phyloP scores from a whole-genome alignment of 495 filamentous ascomycete species.

The Hypoxylon subgilvum region DNA sequence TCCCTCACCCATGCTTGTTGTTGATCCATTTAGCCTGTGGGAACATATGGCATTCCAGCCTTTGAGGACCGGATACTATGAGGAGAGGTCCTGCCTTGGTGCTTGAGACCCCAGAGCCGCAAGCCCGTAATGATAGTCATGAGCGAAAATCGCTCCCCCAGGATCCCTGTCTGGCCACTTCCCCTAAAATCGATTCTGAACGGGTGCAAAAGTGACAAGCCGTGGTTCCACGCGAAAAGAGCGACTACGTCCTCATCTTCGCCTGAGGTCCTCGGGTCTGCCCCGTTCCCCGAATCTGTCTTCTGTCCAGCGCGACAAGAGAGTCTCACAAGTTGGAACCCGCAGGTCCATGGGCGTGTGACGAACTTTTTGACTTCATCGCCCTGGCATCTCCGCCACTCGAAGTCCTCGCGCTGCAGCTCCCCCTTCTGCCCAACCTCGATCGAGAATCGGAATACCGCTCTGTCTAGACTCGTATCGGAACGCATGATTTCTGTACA shows the following conservation, averaged over 20 bases:
- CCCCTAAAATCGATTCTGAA: slow-evolving; percentile 8
- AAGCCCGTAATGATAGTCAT: neutral
- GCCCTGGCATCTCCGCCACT: slow-evolving; percentile 10
- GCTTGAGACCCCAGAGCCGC: slow-evolving; percentile 3
- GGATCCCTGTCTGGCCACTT: neutral
- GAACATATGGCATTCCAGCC: too few species aligned
- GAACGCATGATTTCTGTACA: slow-evolving; percentile 6
- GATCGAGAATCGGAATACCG: slow-evolving; percentile 6
- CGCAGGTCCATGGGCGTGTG: neutral
- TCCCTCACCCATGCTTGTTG: too few species aligned
- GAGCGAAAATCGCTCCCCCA: slow-evolving; percentile 11
- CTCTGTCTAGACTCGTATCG: neutral
- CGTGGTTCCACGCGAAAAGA: slow-evolving; percentile 2
- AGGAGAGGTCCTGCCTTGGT: neutral
- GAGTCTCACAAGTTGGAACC: slow-evolving; percentile 7
- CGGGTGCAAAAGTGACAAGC: neutral
- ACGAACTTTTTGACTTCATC: neutral
- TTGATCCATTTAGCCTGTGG: too few species aligned
- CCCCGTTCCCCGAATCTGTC: neutral
- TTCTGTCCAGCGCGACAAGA: neutral
- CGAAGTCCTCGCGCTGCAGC: slow-evolving; percentile 5
- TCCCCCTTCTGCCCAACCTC: neutral
- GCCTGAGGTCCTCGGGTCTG: neutral
- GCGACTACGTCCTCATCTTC: slow-evolving; percentile 1
- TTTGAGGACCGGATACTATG: too few species aligned